A percentile compares a stretch with the other conserved stretches of the same genome.
Conservation (phyloP, 768 basidiomycete species). For the Russula ochroleuca region DNA sequence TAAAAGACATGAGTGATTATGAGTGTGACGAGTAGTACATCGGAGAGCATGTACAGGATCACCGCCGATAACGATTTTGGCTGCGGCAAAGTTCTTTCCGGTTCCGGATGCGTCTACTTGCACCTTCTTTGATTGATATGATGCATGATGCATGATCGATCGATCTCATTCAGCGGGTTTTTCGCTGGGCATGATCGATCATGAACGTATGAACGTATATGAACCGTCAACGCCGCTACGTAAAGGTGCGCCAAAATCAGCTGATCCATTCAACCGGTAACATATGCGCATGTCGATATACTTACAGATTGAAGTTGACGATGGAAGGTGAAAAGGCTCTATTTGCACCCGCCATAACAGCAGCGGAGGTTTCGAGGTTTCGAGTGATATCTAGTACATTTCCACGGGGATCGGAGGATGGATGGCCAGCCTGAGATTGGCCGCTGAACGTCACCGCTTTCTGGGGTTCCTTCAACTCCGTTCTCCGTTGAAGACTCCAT, state of each 20-base stretch:
- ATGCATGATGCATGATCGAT: too few relatives aligned
- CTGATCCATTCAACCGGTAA: slow-evolving; percentile 43
- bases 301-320: slow-evolving; percentile 49
- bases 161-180: too few relatives aligned
- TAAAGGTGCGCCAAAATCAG: slow-evolving; percentile 19
- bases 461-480: too few relatives aligned
- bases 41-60: too few relatives aligned
- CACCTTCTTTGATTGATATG: slow-evolving; percentile 30
- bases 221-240: slow-evolving; percentile 49
- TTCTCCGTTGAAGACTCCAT: too few relatives aligned
- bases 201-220: too few relatives aligned
- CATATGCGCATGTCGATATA: slow-evolving; percentile 29
- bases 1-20: slow-evolving; percentile 22
- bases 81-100: slow-evolving; percentile 36
- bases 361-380: slow-evolving; percentile 38
- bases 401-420: too few relatives aligned
- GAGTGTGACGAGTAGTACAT: too few relatives aligned
- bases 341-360: slow-evolving; percentile 33
- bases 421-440: too few relatives aligned
- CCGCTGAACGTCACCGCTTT: too few relatives aligned
- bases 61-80: slow-evolving; percentile 32
- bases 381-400: slow-evolving; percentile 36
- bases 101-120: slow-evolving; percentile 42
- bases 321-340: slow-evolving; percentile 42
- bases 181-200: too few relatives aligned